Evolutionary conservation across 1,284 basidiomycete genomes (phyloP).

Genomic region (Porodaedalea pini): DNA sequence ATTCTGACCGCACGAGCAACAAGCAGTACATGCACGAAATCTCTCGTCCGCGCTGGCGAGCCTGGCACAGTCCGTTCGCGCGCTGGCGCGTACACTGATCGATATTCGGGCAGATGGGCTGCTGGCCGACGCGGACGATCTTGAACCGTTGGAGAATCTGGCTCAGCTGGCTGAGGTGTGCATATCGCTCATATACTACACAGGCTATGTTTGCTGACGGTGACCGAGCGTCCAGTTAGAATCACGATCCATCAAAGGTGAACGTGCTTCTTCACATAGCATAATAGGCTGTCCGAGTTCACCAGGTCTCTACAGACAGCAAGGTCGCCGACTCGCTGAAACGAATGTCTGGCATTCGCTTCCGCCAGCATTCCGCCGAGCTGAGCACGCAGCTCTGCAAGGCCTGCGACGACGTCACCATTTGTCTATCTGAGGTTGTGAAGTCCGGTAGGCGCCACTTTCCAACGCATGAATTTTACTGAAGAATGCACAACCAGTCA

Average conservation of each 20-base stretch:
- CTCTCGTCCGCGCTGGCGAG: constrained; percentile 8
- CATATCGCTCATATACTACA: background rate
- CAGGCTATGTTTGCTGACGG: background rate
- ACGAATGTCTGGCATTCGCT: constrained; percentile 7
- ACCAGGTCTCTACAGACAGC: constrained; percentile 2
- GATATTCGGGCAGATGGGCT: background rate
- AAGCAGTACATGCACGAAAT: constrained; percentile 3
- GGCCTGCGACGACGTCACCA: background rate
- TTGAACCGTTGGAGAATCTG: constrained; percentile 1
- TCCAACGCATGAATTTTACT: background rate
- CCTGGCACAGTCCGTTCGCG: constrained; percentile 3
- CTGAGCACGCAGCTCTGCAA: background rate
- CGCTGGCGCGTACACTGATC: background rate
- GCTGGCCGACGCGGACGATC: background rate
- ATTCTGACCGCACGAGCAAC: background rate
- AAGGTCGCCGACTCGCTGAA: background rate
- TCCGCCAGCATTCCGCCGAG: constrained; percentile 9
- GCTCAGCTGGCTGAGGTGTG: constrained; percentile 15
- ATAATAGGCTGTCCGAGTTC: too few relatives aligned
- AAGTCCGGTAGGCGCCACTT: background rate
- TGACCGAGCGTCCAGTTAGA: constrained; percentile 4
- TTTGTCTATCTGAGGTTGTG: background rate
- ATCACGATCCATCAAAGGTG: constrained; percentile 8
- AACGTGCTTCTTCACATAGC: background rate
- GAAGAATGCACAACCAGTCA: background rate